Evolutionary conservation across 2,329 filamentous ascomycete genomes (phyloP).

Genomic region (Pyrenophora seminiperda): DNA sequence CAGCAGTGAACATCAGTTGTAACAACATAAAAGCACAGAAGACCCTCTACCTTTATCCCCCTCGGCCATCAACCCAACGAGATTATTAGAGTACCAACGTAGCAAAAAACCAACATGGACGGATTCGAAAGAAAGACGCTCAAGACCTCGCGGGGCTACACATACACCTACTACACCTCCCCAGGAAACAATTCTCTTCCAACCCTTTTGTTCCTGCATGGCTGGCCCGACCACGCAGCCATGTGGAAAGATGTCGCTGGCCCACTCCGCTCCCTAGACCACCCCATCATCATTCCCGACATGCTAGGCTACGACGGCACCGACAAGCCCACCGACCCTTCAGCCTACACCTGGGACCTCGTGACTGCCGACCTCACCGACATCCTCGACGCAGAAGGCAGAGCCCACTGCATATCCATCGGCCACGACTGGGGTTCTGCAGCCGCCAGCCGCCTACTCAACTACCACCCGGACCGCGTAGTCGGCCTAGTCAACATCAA

Average conservation of each 20-base stretch:
- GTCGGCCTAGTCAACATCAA: constrained; percentile 52
- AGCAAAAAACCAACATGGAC: too few relatives aligned
- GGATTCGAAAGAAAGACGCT: constrained; percentile 34
- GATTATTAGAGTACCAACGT: not conserved
- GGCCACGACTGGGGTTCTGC: constrained; percentile 59
- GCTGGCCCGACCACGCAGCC: constrained; percentile 56
- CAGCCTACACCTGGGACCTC: constrained; percentile 27
- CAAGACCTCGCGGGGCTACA: constrained; percentile 32
- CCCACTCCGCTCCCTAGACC: constrained; percentile 47
- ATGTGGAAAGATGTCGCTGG: constrained; percentile 54
- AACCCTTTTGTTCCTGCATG: constrained; percentile 52
- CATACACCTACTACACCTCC: constrained; percentile 37
- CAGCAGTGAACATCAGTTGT: too few relatives aligned
- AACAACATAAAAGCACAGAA: too few relatives aligned
- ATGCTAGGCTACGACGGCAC: constrained; percentile 49
- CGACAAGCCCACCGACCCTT: constrained; percentile 37
- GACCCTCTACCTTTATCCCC: too few relatives aligned
- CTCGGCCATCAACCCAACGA: too few relatives aligned
- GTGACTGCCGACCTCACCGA: constrained; percentile 35
- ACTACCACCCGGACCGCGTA: constrained; percentile 50
- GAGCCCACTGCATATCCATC: constrained; percentile 46
- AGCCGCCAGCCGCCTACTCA: constrained; percentile 50
- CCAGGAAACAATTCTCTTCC: constrained; percentile 28
- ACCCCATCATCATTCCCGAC: constrained; percentile 49
- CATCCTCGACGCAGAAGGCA: constrained; percentile 34